Evolutionary conservation across 1,284 basidiomycete genomes (phyloP).

Genomic region (Ceratobasidium sp.): DNA sequence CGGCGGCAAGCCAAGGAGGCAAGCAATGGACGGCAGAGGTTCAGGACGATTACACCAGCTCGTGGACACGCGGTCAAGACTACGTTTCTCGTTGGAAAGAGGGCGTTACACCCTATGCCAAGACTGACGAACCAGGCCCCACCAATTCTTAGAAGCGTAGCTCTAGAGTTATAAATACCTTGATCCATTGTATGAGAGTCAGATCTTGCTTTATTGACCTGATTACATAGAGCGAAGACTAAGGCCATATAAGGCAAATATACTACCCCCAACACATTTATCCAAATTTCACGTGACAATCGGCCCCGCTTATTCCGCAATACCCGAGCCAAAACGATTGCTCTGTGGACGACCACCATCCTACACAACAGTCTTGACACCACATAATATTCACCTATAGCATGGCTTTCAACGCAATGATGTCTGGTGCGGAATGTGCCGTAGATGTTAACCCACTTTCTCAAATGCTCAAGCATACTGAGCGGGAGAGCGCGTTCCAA

Average conservation of each 20-base stretch:
- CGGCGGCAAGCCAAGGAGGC: slow-evolving; percentile 71
- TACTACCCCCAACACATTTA: too few species aligned
- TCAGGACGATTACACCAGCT: slow-evolving; percentile 59
- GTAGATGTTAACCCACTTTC: slow-evolving; percentile 88
- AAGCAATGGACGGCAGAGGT: slow-evolving; percentile 80
- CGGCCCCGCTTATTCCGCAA: slow-evolving; percentile 37
- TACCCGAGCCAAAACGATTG: slow-evolving; percentile 25
- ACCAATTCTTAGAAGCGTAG: background rate
- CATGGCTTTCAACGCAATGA: slow-evolving; percentile 67
- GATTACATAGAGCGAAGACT: background rate
- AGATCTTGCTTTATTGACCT: too few species aligned
- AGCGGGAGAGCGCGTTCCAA: slow-evolving; percentile 89
- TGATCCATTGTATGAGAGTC: too few species aligned
- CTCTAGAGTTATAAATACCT: background rate
- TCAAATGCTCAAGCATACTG: slow-evolving; percentile 91
- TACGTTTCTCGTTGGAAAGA: slow-evolving; percentile 79
- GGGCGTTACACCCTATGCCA: slow-evolving; percentile 68
- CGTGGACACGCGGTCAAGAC: slow-evolving; percentile 77
- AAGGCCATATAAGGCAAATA: too few species aligned
- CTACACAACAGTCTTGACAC: background rate
- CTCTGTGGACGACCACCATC: slow-evolving; percentile 27
- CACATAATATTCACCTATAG: background rate
- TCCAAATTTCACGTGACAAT: slow-evolving; percentile 32
- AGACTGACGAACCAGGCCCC: background rate
- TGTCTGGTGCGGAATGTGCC: slow-evolving; percentile 93